phyloP scores from a whole-genome alignment of 192 early-diverging fungal genomes.

The Coemansia sp. region DNA sequence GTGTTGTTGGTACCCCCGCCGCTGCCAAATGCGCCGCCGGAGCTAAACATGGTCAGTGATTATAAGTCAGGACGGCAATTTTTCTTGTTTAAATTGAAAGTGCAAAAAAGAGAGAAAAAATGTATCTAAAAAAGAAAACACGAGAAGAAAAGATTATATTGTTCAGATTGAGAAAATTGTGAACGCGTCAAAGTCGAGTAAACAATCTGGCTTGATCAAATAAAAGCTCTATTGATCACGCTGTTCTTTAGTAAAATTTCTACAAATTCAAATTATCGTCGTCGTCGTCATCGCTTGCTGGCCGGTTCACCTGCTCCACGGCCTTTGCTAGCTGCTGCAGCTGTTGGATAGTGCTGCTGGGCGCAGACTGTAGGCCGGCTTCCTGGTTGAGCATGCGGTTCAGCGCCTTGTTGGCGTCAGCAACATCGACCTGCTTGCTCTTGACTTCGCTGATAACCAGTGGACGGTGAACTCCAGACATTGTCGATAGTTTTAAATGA shows the following conservation, averaged over 20 bases:
- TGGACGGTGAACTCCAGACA: constrained; percentile 22
- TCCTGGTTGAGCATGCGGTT: constrained; percentile 25
- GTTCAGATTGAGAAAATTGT: too few species aligned
- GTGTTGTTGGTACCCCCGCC: constrained; percentile 5
- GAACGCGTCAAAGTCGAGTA: too few species aligned
- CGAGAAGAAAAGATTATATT: background rate
- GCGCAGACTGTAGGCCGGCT: constrained; percentile 34
- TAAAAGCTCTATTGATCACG: background rate
- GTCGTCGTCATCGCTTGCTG: constrained; percentile 1
- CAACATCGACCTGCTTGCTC: constrained; percentile 5
- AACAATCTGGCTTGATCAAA: too few species aligned
- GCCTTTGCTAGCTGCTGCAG: constrained; percentile 24
- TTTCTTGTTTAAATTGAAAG: background rate
- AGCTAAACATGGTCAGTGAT: constrained; percentile 32
- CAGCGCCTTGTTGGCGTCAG: constrained; percentile 7
- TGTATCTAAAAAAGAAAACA: background rate
- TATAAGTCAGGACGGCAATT: background rate
- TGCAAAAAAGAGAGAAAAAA: background rate
- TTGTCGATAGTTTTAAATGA: too few species aligned
- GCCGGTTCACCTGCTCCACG: background rate
- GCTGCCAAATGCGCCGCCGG: constrained; percentile 31
- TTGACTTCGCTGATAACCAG: constrained; percentile 31
- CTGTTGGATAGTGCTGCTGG: constrained; percentile 31
- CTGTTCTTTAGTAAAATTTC: too few species aligned
- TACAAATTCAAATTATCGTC: background rate